phyloP scores from a whole-genome alignment of 2,329 filamentous ascomycete genomes.

The Penicillium sp. region DNA sequence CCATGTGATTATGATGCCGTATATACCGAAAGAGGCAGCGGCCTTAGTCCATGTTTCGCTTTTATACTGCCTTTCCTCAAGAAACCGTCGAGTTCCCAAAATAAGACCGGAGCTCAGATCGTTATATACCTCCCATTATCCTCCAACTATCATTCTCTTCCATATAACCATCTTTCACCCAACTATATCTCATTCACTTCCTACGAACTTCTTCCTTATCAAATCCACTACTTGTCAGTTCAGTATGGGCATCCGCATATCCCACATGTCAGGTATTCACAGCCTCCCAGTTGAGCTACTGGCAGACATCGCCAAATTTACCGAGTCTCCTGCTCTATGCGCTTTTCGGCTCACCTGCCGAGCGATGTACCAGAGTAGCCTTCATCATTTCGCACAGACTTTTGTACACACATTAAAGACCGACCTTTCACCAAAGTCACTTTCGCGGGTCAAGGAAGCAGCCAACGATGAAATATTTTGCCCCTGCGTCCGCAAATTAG shows the following conservation, averaged over 20 bases:
- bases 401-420: background rate
- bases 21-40: background rate
- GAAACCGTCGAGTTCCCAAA: background rate
- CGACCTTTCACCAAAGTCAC: background rate
- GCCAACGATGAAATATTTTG: background rate
- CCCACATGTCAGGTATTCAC: background rate
- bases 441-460: background rate
- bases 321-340: background rate
- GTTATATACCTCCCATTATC: background rate
- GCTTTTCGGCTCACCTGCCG: background rate
- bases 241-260: background rate
- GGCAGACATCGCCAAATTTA: background rate
- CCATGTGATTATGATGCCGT: background rate
- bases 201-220: background rate
- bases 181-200: background rate
- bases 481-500: background rate
- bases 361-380: background rate
- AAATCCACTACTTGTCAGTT: no score
- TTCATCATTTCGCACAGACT: background rate
- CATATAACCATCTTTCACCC: background rate
- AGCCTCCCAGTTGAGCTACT: background rate
- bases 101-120: background rate
- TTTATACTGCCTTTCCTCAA: background rate
- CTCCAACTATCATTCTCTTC: background rate
- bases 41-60: background rate